Percentiles rank a stretch among this genome's conserved stretches.
Conservation (phyloP, 228 moss, liverwort and hornwort genomes). For the Sphagnum fallax region DNA sequence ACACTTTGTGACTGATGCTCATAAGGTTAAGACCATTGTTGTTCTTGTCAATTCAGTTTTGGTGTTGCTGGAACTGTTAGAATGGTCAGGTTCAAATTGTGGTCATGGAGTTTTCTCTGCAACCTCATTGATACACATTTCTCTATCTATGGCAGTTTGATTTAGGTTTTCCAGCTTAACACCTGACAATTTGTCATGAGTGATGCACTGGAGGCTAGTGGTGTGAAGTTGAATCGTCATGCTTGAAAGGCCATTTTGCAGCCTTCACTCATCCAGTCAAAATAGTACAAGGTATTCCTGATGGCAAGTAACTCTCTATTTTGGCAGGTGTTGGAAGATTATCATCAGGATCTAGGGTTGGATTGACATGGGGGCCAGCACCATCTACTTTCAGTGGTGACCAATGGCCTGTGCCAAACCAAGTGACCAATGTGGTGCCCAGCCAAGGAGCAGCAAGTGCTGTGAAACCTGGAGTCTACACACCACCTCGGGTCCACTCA, state of each 20-base stretch:
- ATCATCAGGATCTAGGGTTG: constrained; percentile 68
- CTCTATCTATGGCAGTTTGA: background rate
- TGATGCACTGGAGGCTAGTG: too few species aligned
- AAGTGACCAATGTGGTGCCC: constrained; percentile 20
- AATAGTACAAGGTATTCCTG: too few species aligned
- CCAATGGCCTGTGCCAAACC: constrained; percentile 52
- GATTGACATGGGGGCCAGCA: constrained; percentile 89
- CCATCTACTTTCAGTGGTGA: constrained; percentile 53
- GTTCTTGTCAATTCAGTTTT: too few species aligned
- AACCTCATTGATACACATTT: background rate
- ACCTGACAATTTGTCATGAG: too few species aligned
- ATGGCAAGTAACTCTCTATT: too few species aligned
- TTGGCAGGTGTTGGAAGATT: constrained; percentile 56
- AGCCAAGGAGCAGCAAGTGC: constrained; percentile 24
- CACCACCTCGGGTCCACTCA: constrained; percentile 82
- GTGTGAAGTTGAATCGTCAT: background rate
- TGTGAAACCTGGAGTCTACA: constrained; percentile 89
- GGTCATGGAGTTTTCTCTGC: background rate
- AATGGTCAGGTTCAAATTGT: background rate
- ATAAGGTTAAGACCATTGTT: too few species aligned
- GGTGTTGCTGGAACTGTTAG: too few species aligned
- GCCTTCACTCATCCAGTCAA: background rate
- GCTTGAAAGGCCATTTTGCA: constrained; percentile 14
- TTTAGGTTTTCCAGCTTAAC: too few species aligned
- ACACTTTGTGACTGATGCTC: too few species aligned